Percentiles rank a stretch among this genome's conserved stretches.
Evolutionary conservation across 1,284 basidiomycete genomes (phyloP).

Genomic region (Naganishia sp.): DNA sequence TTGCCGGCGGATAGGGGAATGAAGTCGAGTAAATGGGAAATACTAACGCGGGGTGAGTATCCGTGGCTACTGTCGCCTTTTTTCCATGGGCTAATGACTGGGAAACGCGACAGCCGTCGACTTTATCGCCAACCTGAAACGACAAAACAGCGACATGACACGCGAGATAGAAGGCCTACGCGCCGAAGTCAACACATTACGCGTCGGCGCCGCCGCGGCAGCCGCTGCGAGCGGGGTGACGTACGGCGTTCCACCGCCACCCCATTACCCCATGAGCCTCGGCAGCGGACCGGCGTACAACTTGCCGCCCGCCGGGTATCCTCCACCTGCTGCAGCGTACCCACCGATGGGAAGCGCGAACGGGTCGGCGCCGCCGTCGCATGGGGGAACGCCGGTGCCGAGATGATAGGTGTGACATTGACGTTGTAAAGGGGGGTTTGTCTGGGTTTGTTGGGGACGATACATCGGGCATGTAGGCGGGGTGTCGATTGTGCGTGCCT

Average conservation of each 20-base stretch:
- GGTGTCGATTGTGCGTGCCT: too few species aligned
- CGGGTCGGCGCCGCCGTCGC: slow-evolving; percentile 10
- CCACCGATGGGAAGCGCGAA: neutral
- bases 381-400: slow-evolving; percentile 14
- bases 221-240: slow-evolving; percentile 30
- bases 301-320: slow-evolving; percentile 11
- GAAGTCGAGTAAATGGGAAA: slow-evolving; percentile 97
- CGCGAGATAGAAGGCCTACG: slow-evolving; percentile 75
- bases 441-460: too few species aligned
- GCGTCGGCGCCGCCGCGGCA: slow-evolving; percentile 28
- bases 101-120: slow-evolving; percentile 68
- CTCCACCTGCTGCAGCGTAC: slow-evolving; percentile 1
- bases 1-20: slow-evolving; percentile 85
- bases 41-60: slow-evolving; percentile 78
- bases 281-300: slow-evolving; percentile 9
- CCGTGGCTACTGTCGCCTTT: slow-evolving; percentile 4
- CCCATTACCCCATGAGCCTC: slow-evolving; percentile 23
- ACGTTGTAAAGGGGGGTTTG: too few species aligned
- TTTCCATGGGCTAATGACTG: slow-evolving; percentile 25
- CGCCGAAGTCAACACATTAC: slow-evolving; percentile 61
- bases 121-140: slow-evolving; percentile 75
- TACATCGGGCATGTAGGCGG: too few species aligned
- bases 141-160: slow-evolving; percentile 69
- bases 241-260: slow-evolving; percentile 29
- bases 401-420: slow-evolving; percentile 1